These are phyloP conservation scores for Daldinia decipiens DNA, from an alignment of 495 filamentous ascomycete genomes.

Conservation along the genomic window DNA sequence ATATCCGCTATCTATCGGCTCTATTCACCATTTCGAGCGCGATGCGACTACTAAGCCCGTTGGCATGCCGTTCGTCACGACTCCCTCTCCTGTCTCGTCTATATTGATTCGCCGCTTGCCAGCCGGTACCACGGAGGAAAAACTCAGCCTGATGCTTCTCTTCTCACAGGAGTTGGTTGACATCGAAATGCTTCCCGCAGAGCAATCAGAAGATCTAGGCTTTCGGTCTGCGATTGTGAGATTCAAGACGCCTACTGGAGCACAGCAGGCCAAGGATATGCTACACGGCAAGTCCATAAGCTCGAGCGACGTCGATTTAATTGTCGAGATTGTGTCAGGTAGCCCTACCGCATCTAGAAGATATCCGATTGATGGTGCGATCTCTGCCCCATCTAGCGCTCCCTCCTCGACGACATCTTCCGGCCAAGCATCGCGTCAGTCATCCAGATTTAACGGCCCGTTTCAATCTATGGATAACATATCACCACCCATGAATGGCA, in stretches of 20 bases:
- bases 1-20: slow-evolving; percentile 54
- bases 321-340: slow-evolving; percentile 75
- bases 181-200: slow-evolving; percentile 73
- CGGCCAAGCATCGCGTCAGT: slow-evolving; percentile 69
- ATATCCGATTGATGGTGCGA: slow-evolving; percentile 52
- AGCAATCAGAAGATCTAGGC: slow-evolving; percentile 74
- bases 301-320: slow-evolving; percentile 77
- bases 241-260: slow-evolving; percentile 76
- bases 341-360: slow-evolving; percentile 53
- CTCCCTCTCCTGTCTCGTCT: slow-evolving; percentile 48
- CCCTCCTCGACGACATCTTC: slow-evolving; percentile 66
- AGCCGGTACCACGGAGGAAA: slow-evolving; percentile 74
- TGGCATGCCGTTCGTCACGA: slow-evolving; percentile 62
- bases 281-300: slow-evolving; percentile 84
- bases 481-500: slow-evolving; percentile 69
- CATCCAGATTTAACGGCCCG: slow-evolving; percentile 79
- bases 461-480: slow-evolving; percentile 79
- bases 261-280: slow-evolving; percentile 78
- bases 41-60: slow-evolving; percentile 60
- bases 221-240: slow-evolving; percentile 79
- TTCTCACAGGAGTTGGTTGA: slow-evolving; percentile 85
- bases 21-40: slow-evolving; percentile 52
- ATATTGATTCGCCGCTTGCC: slow-evolving; percentile 80
- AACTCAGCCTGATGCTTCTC: slow-evolving; percentile 81
- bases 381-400: slow-evolving; percentile 52